Base-by-base conservation (phyloP, 2,329 filamentous ascomycete species). In the Scopulariopsis brevicaulis region DNA sequence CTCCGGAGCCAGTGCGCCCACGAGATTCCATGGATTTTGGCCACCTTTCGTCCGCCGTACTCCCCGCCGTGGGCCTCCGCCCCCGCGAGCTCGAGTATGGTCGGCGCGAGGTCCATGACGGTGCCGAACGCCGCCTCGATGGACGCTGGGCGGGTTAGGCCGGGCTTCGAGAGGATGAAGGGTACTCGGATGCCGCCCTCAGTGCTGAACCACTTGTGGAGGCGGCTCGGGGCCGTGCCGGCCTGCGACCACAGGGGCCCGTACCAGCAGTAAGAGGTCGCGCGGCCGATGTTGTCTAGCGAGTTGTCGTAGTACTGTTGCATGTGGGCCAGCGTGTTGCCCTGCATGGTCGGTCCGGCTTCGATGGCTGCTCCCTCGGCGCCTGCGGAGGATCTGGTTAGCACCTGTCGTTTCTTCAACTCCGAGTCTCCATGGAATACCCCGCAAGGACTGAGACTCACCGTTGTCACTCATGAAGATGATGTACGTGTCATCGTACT, bases 401-500 rank as follows among this genome's bases (percentile, higher is more conserved):
- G 28, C 8, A 32, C 28, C 28, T 32, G 28, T 32, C 28, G 28
- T 32, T 32, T 32, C 28, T 32, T 32, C 28, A 32, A 4, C 28
- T 32, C 4, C 4, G 4, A 8, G 28, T 8, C 8, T 32, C 28
- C 8, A 32, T 8, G 28, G 28, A 32, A 4, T 32, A 8, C 28
- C 4, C 28, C 28, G 8, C 28, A 32, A 32, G 28, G 28, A 8
- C 28, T 32, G 28, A 32, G 28, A 32, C 28, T 32, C 8, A 32
- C 28, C 28, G 58, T 80, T 80, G 64, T 81, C 77, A 6, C 73
- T 77, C 72, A 80, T 74, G 70, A 81, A 81, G 63, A 75, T 71
- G 51, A 81, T 71, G 58, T 80, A 75, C 5, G 77, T 81, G 62
- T 80, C 79, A 59, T 81, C 77, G 2, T 79, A 68, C 62, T 81